Percentiles rank a stretch among this genome's conserved stretches.
Evolutionary conservation across 352 stramenopile genomes (phyloP).

Genomic region (Aphanomyces invadans): DNA sequence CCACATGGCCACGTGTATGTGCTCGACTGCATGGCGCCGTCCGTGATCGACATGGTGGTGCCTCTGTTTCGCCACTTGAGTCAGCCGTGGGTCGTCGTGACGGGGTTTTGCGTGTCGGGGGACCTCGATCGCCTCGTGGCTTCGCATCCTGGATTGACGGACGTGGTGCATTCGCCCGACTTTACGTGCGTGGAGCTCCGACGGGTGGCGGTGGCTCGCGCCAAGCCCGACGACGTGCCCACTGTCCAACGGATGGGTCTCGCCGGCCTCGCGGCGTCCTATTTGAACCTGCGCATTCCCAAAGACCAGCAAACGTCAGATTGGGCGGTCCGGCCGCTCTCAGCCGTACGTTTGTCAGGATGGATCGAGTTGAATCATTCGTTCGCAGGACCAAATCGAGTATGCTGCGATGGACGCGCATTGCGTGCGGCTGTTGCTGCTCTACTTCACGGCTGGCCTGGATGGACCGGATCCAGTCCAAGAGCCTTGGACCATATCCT

Average conservation of each 20-base stretch:
- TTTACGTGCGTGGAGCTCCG: conserved; percentile 21
- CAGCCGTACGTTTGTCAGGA: not conserved
- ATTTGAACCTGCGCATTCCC: not conserved
- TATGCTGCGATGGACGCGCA: conserved; percentile 18
- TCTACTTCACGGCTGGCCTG: conserved; percentile 12
- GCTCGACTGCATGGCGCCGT: not conserved
- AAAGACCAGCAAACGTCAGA: conserved; percentile 23
- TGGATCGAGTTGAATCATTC: not conserved
- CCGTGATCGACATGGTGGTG: not conserved
- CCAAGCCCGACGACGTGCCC: not conserved
- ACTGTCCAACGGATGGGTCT: not conserved
- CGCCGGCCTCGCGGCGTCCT: not conserved
- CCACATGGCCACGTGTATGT: conserved; percentile 1
- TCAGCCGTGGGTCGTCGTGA: not conserved
- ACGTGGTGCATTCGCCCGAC: not conserved
- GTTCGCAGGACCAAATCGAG: conserved; percentile 11
- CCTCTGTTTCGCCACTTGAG: not conserved
- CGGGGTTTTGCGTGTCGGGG: conserved; percentile 15
- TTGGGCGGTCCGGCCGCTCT: conserved; percentile 10
- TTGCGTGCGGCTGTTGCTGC: not conserved
- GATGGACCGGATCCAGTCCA: no score
- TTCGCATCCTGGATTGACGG: not conserved
- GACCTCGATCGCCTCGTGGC: conserved; percentile 9
- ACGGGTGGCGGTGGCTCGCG: not conserved
- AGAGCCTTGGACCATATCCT: no score